Evolutionary conservation across 768 basidiomycete species (phyloP), one percentile per base, ranked within the genome.

Genomic region (Galerina sulciceps): DNA sequence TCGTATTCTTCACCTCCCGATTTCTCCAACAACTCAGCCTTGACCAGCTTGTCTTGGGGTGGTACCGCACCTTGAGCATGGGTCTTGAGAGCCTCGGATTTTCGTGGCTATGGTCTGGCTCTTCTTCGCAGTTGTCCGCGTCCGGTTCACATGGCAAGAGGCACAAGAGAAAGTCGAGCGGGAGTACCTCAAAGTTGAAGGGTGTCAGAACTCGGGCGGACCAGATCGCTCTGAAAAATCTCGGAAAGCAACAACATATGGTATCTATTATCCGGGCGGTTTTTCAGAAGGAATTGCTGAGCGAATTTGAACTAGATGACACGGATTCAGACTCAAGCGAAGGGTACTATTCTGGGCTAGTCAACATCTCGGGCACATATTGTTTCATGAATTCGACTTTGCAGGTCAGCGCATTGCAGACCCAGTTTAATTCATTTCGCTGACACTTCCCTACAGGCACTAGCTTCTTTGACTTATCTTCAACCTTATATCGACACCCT

Each of bases 301-400:
- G 22, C 13, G 22, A n/a, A 13, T 34, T 4, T 22, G 10, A 17
- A 51, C 10, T 26, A 50, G 46, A 43, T 47, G 46, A 51, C 3
- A 44, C 63, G 59, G 66, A 59, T 10, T 59, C 62, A 23, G 71
- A 70, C 45, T 59, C 60, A 35, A 71, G 70, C 40, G 73, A 76
- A 23, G 74, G 81, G 18, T 82, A 87, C 66, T 97, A 93, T 72
- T 91, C 95, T 1, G 96, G 96, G 0, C 88, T 98, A 49, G 91
- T 97, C 69, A 98, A 98, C 67, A 89, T 96, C 37, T 96, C 94
- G 9, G 96, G 96, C 10, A 96, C 94, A 51, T 92, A 96, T 63
- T 98, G 96, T 70, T 99, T 97, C 79, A 92, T 98, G 88, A 96
- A 99, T 71, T 95, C 96, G 11, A 94, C 94, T 2, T 78, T 98